Evolutionary conservation across 495 filamentous ascomycete species (phyloP).

Genomic region (Aspergillus asperescens): DNA sequence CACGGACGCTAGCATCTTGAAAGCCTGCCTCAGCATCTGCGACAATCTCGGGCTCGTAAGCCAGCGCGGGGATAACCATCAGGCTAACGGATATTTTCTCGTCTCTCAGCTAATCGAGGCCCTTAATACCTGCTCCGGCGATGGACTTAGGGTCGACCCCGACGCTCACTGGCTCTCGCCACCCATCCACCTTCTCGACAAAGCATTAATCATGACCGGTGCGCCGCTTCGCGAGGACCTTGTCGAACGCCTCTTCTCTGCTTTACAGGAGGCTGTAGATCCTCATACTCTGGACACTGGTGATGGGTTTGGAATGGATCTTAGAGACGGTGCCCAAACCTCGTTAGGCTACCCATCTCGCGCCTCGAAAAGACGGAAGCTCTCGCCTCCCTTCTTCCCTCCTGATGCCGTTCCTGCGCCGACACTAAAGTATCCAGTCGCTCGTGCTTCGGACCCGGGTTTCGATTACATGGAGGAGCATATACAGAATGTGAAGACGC

Average conservation of each 20-base stretch:
- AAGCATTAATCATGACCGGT: conserved; percentile 76
- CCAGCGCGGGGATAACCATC: neutral
- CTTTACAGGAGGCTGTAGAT: conserved; percentile 25
- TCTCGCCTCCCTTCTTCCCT: conserved; percentile 38
- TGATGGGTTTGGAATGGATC: neutral
- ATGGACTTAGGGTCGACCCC: conserved; percentile 5
- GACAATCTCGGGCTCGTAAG: conserved; percentile 15
- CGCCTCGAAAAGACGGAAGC: conserved; percentile 30
- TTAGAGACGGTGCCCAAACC: conserved; percentile 8
- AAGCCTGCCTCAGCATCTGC: conserved; percentile 44
- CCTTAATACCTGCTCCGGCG: neutral
- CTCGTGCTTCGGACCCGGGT: conserved; percentile 36
- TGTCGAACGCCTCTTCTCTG: conserved; percentile 44
- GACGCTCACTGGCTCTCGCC: conserved; percentile 30
- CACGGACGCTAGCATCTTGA: conserved; percentile 69
- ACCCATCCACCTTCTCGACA: conserved; percentile 66
- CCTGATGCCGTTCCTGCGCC: conserved; percentile 31
- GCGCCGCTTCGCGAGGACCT: conserved; percentile 58
- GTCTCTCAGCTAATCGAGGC: conserved; percentile 15
- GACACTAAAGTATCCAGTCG: conserved; percentile 32
- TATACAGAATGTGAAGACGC: conserved; percentile 48
- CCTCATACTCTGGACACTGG: neutral
- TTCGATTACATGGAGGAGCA: conserved; percentile 62
- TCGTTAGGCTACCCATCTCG: conserved; percentile 16
- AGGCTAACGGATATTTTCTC: neutral